Conservation (phyloP, 306 rosid species). For the Lathyrus aphaca region DNA sequence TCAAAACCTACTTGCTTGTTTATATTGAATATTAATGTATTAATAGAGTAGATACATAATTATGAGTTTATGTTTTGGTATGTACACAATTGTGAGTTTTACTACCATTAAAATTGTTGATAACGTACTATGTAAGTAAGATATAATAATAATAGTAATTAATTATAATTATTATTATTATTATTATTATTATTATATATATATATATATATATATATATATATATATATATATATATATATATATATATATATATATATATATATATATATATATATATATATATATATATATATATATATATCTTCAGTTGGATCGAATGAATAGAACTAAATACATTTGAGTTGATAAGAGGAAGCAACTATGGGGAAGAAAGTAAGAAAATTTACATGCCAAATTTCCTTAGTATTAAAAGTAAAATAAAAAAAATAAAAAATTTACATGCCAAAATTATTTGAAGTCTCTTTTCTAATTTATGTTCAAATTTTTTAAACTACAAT, state of each 20-base stretch:
- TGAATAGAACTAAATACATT: conserved; percentile 3
- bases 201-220: conserved; percentile 21
- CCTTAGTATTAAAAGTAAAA: no score
- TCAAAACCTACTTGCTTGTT: neutral
- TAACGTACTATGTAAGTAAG: conserved; percentile 18
- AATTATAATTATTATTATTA: no score
- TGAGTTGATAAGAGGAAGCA: conserved; percentile 7
- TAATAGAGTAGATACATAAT: neutral
- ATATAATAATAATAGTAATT: neutral
- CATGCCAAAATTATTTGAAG: neutral
- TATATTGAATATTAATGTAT: neutral
- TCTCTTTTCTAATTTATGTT: neutral
- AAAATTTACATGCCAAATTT: neutral
- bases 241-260: conserved; percentile 20
- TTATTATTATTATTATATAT: no score
- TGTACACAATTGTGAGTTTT: neutral
- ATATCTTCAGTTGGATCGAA: neutral
- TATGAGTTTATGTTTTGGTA: neutral
- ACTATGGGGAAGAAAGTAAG: conserved; percentile 43
- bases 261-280: conserved; percentile 19
- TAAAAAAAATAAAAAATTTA: no score
- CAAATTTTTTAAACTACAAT: no score
- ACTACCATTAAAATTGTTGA: conserved; percentile 10
- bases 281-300: conserved; percentile 19
- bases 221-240: conserved; percentile 19